A percentile compares a stretch with the other conserved stretches of the same genome.
phyloP scores from a whole-genome alignment of 2,329 filamentous ascomycete genomes.

The Colletotrichum higginsianum region DNA sequence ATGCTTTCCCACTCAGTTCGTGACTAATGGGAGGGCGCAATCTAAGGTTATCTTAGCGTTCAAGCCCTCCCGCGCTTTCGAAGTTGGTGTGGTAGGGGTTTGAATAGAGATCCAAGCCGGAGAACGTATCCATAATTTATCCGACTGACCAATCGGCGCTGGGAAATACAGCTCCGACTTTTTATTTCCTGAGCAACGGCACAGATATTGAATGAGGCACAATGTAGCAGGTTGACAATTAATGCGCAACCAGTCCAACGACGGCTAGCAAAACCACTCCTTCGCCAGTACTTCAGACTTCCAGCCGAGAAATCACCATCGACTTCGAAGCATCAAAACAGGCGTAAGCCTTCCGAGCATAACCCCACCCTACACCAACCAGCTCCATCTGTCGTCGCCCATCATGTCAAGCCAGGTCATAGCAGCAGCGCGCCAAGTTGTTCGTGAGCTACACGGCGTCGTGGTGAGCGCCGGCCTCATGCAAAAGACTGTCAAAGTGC shows the following conservation, averaged over 20 bases:
- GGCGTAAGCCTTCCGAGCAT: no score
- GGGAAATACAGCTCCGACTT: not conserved
- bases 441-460: constrained; percentile 73
- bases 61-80: not conserved
- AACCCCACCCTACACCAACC: not conserved
- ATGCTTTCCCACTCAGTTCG: no score
- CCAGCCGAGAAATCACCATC: not conserved
- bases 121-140: not conserved
- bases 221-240: not conserved
- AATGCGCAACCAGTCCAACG: not conserved
- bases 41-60: constrained; percentile 27
- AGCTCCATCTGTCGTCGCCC: not conserved
- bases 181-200: not conserved
- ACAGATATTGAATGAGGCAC: not conserved
- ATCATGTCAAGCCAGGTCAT: constrained; percentile 55
- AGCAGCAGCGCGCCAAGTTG: constrained; percentile 58
- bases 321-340: not conserved
- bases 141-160: constrained; percentile 1
- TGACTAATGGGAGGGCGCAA: not conserved
- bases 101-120: not conserved
- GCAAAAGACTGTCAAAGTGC: constrained; percentile 84
- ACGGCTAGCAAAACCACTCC: not conserved
- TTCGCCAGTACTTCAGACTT: not conserved
- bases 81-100: not conserved
- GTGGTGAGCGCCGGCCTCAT: constrained; percentile 85